Evolutionary conservation across 1,284 basidiomycete species (phyloP), one percentile per base, ranked within the genome.

Genomic region (Boletus subluridellus): DNA sequence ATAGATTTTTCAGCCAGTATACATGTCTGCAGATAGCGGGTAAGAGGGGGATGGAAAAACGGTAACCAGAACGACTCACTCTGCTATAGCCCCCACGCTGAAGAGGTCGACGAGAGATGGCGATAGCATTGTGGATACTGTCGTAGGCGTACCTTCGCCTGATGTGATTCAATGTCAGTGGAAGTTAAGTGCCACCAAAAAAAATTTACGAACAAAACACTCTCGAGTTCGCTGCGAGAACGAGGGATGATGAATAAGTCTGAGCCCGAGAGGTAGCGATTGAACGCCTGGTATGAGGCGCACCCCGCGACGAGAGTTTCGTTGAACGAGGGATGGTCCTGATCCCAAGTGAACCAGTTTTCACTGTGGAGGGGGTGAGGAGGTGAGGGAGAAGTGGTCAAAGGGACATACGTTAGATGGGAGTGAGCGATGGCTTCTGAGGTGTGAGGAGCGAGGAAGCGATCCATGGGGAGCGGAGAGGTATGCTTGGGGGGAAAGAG

Each of bases 41-140:
- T 60, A 4, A 59, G 61, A 35, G 2, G 37, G 8, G 10, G 45
- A 30, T 0, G 21, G 12, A 35, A 8, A 14, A 10, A 28, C 11
- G 41, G 28, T 5, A 35, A 5, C 49, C 28, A 6, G 26, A 12
- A 49, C 14, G 47, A 81, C 85, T 69, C 67, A 90, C 88, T 67
- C 88, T 79, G 68, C 85, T 84, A 67, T 91, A 91, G 39, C 89
- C 89, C 34, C 89, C 89, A 4, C 80, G 77, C 62, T 85, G 79
- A 11, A 91, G 75, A 26, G 83, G 75, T 32, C 81, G 81, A 46
- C 87, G 83, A 61, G 86, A 85, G 58, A 80, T 79, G 9, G 89
- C 78, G 66, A 92, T 89, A 5, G 82, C 82, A 69, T 91, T 91
- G 71, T 92, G 90, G 58, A 92, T 89, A 10, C 84, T 82, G 63